Evolutionary conservation across 2,329 filamentous ascomycete genomes (phyloP).

Genomic region (Verticillium isaacii): DNA sequence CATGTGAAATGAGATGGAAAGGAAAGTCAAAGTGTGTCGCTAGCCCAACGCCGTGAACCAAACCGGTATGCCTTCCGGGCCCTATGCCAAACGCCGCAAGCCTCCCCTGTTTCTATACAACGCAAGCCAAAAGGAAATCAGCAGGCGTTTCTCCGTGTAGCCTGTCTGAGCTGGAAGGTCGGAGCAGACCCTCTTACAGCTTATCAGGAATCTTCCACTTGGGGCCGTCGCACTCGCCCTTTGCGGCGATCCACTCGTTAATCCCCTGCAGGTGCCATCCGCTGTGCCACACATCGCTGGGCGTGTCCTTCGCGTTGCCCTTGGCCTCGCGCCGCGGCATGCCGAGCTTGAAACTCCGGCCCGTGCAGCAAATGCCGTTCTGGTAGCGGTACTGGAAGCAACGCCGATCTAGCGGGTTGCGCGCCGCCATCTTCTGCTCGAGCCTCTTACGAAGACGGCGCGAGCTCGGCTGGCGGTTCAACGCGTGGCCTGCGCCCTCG

Average conservation of each 20-base stretch:
- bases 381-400: conserved; percentile 45
- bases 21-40: not conserved
- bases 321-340: conserved; percentile 26
- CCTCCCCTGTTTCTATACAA: not conserved
- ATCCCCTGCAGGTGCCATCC: conserved; percentile 44
- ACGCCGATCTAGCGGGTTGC: conserved; percentile 16
- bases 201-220: conserved; percentile 32
- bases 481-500: not conserved
- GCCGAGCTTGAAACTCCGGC: conserved; percentile 38
- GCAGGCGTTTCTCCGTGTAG: not conserved
- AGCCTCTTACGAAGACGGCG: not conserved
- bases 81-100: not conserved
- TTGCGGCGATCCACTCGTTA: conserved; percentile 39
- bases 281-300: conserved; percentile 30
- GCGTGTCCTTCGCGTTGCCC: conserved; percentile 3
- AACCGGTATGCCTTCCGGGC: not conserved
- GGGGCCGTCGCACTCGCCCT: conserved; percentile 34
- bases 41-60: not conserved
- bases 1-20: not conserved
- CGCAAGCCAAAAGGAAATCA: not conserved
- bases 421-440: conserved; percentile 22
- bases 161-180: not conserved
- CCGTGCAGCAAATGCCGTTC: conserved; percentile 37
- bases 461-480: not conserved
- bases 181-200: not conserved